Base-by-base conservation (phyloP, 306 rosid species). In the Datisca glomerata region DNA sequence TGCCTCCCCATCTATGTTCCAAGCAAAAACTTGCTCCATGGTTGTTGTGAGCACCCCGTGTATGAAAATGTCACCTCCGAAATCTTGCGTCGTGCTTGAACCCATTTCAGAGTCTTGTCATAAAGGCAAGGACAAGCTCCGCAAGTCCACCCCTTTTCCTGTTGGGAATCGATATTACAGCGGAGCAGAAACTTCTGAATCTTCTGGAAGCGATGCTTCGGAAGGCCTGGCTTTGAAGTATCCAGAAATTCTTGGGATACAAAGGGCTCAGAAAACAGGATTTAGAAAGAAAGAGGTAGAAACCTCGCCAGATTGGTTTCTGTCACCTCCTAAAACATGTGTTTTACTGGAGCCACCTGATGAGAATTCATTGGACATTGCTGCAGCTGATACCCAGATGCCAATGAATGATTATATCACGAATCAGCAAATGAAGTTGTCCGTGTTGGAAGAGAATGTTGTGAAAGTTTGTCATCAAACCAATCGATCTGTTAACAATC, bases 281-380 rank as follows among this genome's bases (percentile, higher is more conserved):
- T 32, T 59, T 35, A 67, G 49, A 39, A 71, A 68, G 65, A 73
- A 76, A 70, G 29, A 18, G n/a, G 48, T 24, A 18, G 81, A 91
- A 40, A 72, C 64, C 12, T 91, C 96, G 4, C 92, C 85, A 4
- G 70, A 57, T 49, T 91, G 98, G 96, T 65, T 59, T 43, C 44
- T 69, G 27, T 91, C 98, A 9, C 98, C 98, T 32, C 98, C 86
- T 12, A 91, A 78, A 73, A 65, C 96, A 20, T 91, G 98, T 57
- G 74, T 80, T 64, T 36, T 91, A 68, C 68, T 91, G 43, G 63
- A 81, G 47, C 86, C 85, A 27, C 61, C 70, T 28, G 79, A 80
- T 56, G 85, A 69, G 43, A 59, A 56, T 39, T 59, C 72, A 18
- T 21, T 54, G 21, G 64, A 66, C 14, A 60, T 45, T 50, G 69